Conservation (phyloP, 331 rosid genomes). For the Malus hybrid region DNA sequence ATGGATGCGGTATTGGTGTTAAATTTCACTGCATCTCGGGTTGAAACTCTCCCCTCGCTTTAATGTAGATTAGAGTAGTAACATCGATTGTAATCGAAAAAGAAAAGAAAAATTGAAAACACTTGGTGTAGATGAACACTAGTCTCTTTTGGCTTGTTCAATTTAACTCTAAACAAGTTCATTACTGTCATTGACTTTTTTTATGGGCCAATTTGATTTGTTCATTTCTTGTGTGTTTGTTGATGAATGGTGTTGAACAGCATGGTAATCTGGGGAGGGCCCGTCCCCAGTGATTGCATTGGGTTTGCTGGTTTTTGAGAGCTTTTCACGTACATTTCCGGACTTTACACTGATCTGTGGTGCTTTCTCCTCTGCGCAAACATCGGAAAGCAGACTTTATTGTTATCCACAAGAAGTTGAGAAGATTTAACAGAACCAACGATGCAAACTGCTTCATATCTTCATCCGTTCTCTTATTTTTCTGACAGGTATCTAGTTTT, state of each 20-base stretch:
- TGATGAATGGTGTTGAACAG: background rate
- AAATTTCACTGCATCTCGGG: no score
- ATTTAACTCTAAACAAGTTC: background rate
- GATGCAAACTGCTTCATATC: slow-evolving; percentile 55
- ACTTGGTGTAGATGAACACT: background rate
- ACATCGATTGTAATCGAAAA: no score
- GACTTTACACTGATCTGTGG: background rate
- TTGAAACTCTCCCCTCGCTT: no score
- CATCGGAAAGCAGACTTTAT: background rate
- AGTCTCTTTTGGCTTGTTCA: background rate
- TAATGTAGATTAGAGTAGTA: no score
- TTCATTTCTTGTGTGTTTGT: background rate
- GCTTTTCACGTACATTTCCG: background rate
- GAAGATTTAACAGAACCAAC: slow-evolving; percentile 3
- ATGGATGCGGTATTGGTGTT: background rate
- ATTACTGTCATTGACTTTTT: background rate
- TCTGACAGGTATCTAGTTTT: slow-evolving; percentile 37
- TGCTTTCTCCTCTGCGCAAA: background rate
- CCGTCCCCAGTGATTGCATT: background rate
- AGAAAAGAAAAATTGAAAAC: no score
- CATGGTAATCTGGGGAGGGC: background rate
- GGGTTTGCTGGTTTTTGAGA: background rate
- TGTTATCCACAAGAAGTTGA: background rate
- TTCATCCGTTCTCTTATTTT: slow-evolving; percentile 40
- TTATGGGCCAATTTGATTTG: background rate